Percentiles rank a stretch among this genome's conserved stretches.
These are phyloP conservation scores for Scytalidium lignicola DNA, from an alignment of 2,329 filamentous ascomycete species.

Conservation along the genomic window DNA sequence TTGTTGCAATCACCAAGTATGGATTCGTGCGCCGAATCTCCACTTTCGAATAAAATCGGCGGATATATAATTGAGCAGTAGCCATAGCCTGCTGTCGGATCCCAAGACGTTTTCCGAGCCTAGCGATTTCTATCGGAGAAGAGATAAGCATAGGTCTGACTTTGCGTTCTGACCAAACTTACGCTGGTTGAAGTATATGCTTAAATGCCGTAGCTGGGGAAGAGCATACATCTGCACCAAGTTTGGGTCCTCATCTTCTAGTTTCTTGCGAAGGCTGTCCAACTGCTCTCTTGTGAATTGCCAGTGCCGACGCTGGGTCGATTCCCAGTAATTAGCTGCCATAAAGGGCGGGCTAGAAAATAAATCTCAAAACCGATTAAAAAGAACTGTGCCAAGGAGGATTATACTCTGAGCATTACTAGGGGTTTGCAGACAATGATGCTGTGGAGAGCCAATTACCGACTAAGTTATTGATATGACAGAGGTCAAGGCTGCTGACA, in stretches of 20 bases:
- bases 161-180: slow-evolving; percentile 27
- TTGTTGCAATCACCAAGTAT: slow-evolving; percentile 87
- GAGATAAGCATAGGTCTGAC: slow-evolving; percentile 5
- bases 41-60: slow-evolving; percentile 86
- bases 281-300: slow-evolving; percentile 82
- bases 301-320: slow-evolving; percentile 87
- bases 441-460: too few relatives aligned
- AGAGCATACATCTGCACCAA: slow-evolving; percentile 76
- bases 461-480: too few relatives aligned
- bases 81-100: slow-evolving; percentile 89
- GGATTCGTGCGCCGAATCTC: slow-evolving; percentile 91
- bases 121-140: slow-evolving; percentile 56
- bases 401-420: too few relatives aligned
- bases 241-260: slow-evolving; percentile 70
- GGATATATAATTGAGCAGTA: slow-evolving; percentile 91
- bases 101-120: slow-evolving; percentile 77
- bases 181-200: slow-evolving; percentile 92
- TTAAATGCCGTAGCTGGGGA: slow-evolving; percentile 75
- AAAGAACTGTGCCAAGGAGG: neutral
- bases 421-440: too few relatives aligned
- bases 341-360: slow-evolving; percentile 39
- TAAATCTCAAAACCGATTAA: neutral
- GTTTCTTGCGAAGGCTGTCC: slow-evolving; percentile 65
- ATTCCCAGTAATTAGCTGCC: slow-evolving; percentile 97
- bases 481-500: neutral